Evolutionary conservation across 345 rosid species (phyloP).

Genomic region (Salix purpurea): DNA sequence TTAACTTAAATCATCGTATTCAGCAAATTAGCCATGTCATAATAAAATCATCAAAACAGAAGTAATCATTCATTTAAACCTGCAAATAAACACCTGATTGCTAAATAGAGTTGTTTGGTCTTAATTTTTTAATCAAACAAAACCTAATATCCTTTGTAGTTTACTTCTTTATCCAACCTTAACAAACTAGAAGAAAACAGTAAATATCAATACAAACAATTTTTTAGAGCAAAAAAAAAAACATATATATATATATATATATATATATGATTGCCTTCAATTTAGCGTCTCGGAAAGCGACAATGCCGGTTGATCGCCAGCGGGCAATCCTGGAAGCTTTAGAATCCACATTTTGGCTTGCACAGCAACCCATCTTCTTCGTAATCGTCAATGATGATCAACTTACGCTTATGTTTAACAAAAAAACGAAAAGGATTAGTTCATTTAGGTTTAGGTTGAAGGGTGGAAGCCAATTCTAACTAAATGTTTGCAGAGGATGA

Average conservation of each 20-base stretch:
- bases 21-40: background rate
- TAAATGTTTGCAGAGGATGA: background rate
- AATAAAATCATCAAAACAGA: background rate
- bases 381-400: background rate
- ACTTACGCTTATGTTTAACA: background rate
- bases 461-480: background rate
- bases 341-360: conserved; percentile 62
- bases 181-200: background rate
- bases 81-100: background rate
- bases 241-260: background rate
- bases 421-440: background rate
- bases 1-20: background rate
- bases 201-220: background rate
- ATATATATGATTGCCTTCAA: conserved; percentile 52
- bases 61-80: background rate
- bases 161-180: background rate
- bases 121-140: background rate
- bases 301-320: conserved; percentile 97
- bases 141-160: background rate
- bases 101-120: background rate
- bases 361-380: conserved; percentile 70
- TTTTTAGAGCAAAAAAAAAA: background rate
- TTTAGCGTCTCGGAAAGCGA: conserved; percentile 84
- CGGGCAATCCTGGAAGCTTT: conserved; percentile 64
- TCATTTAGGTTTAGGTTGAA: no score